Percentiles rank a stretch among this genome's conserved stretches.
These are phyloP conservation scores for Mollisia scopiformis DNA, from an alignment of 2,329 filamentous ascomycete species.

Conservation along the genomic window DNA sequence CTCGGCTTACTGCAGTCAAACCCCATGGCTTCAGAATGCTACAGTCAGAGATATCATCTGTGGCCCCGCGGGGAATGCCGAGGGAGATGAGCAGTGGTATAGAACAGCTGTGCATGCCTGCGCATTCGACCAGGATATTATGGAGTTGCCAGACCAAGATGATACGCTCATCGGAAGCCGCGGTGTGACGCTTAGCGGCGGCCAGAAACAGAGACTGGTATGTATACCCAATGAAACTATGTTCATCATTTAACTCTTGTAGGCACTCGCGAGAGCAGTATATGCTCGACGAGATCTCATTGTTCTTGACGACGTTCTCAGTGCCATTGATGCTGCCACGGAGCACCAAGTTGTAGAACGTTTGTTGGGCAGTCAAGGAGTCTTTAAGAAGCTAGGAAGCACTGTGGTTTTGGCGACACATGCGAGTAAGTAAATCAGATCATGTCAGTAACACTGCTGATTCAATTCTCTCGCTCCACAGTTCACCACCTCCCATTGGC, in stretches of 20 bases:
- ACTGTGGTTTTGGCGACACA: constrained; percentile 46
- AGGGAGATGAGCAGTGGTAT: constrained; percentile 31
- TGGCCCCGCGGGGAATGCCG: constrained; percentile 25
- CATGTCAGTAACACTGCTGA: not conserved
- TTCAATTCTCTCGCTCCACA: not conserved
- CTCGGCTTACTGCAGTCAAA: constrained; percentile 48
- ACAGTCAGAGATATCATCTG: constrained; percentile 44
- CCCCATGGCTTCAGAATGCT: constrained; percentile 47
- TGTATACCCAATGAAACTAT: not conserved
- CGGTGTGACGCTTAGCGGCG: constrained; percentile 38
- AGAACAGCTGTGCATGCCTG: constrained; percentile 29
- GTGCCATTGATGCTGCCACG: constrained; percentile 48
- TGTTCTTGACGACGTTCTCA: constrained; percentile 50
- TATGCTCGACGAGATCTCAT: constrained; percentile 33
- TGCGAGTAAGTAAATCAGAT: constrained; percentile 37
- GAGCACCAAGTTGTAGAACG: constrained; percentile 43
- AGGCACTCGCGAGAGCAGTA: constrained; percentile 32
- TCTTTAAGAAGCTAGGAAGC: constrained; percentile 30
- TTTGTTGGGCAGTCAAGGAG: constrained; percentile 16
- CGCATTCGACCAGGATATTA: constrained; percentile 30
- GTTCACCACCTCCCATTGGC: constrained; percentile 39
- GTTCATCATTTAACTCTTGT: not conserved
- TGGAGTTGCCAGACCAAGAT: constrained; percentile 32
- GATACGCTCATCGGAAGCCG: constrained; percentile 35
- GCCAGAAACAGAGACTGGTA: constrained; percentile 27